Evolutionary conservation across 371 early-diverging fungal genomes (phyloP).

Genomic region (Apophysomyces sp.): DNA sequence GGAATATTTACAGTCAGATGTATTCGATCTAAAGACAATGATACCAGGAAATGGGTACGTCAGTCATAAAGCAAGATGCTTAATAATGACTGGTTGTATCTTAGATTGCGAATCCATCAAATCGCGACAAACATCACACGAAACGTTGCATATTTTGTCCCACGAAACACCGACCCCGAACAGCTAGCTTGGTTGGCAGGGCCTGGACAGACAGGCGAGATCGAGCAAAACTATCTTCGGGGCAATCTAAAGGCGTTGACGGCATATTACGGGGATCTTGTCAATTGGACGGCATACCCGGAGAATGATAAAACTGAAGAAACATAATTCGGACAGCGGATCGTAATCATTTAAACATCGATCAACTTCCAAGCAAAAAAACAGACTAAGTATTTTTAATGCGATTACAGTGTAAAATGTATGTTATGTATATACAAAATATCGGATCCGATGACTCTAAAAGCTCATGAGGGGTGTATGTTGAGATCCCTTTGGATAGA

Average conservation of each 20-base stretch:
- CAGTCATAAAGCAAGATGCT: too few species aligned
- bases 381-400: too few species aligned
- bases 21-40: constrained; percentile 73
- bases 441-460: constrained; percentile 16
- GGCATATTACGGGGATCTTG: constrained; percentile 72
- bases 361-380: too few species aligned
- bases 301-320: constrained; percentile 3
- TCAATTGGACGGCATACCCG: constrained; percentile 12
- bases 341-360: neutral
- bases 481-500: constrained; percentile 57
- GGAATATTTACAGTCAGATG: constrained; percentile 28
- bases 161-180: constrained; percentile 74
- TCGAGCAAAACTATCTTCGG: constrained; percentile 68
- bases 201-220: constrained; percentile 59
- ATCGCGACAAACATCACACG: constrained; percentile 64
- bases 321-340: neutral
- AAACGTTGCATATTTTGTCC: constrained; percentile 84
- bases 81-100: too few species aligned
- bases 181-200: constrained; percentile 53
- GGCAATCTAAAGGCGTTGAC: constrained; percentile 65
- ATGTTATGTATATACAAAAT: neutral
- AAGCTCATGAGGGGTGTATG: constrained; percentile 61
- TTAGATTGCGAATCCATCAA: constrained; percentile 60
- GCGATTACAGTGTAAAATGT: neutral
- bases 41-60: constrained; percentile 79